A percentile compares a stretch with the other conserved stretches of the same genome.
phyloP scores from a whole-genome alignment of 1,139 yeast species.

The Scheffersomyces titani region DNA sequence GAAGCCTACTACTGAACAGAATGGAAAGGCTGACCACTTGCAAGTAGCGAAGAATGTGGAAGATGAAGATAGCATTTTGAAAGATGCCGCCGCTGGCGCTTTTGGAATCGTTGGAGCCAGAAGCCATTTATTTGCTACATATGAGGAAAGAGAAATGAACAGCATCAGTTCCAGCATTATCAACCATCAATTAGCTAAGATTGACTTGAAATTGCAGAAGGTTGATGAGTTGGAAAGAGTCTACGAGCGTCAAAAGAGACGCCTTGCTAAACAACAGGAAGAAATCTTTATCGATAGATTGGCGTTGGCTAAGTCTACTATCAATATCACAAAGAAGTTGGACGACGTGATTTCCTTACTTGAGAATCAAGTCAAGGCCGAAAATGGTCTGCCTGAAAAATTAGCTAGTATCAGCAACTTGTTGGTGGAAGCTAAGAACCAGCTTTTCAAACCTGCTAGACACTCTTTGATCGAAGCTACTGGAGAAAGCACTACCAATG shows the following conservation, averaged over 20 bases:
- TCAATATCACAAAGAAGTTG: conserved; percentile 52
- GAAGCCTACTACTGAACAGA: background rate
- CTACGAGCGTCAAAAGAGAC: conserved; percentile 75
- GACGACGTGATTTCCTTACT: conserved; percentile 41
- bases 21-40: background rate
- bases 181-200: conserved; percentile 70
- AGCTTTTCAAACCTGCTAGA: conserved; percentile 52
- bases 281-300: conserved; percentile 78
- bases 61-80: conserved; percentile 11
- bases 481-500: conserved; percentile 14
- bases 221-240: conserved; percentile 74
- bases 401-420: conserved; percentile 22
- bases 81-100: conserved; percentile 57
- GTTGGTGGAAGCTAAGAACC: conserved; percentile 49
- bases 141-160: conserved; percentile 79
- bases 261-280: conserved; percentile 75
- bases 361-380: conserved; percentile 16
- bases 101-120: conserved; percentile 77
- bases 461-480: conserved; percentile 26
- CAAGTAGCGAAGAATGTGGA: conserved; percentile 12
- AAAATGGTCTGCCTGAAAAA: conserved; percentile 1
- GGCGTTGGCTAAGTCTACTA: conserved; percentile 64
- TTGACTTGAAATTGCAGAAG: conserved; percentile 74
- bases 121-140: conserved; percentile 77
- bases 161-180: conserved; percentile 59